phyloP scores from a whole-genome alignment of 2,329 filamentous ascomycete genomes.

The Cladosporium oxysporum region DNA sequence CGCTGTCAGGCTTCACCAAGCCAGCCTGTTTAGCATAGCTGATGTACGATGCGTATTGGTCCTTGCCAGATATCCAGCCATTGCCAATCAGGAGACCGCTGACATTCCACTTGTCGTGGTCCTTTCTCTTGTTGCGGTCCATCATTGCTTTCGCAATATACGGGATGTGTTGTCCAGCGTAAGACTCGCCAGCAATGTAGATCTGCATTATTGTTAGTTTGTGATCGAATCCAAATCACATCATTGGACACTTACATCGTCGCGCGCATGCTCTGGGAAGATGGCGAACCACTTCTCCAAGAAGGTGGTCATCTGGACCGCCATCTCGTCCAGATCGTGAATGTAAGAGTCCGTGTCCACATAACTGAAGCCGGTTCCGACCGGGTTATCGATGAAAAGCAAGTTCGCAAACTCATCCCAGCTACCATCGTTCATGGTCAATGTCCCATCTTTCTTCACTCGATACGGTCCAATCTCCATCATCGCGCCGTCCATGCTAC shows the following conservation, averaged over 20 bases:
- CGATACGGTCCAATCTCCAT: slow-evolving; percentile 97
- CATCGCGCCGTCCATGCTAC: slow-evolving; percentile 92
- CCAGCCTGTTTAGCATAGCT: slow-evolving; percentile 76
- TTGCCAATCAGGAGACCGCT: slow-evolving; percentile 91
- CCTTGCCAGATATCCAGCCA: slow-evolving; percentile 88
- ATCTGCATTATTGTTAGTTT: slow-evolving; percentile 56
- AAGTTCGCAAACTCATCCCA: slow-evolving; percentile 99
- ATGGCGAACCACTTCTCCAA: slow-evolving; percentile 87
- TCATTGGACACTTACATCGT: slow-evolving; percentile 70
- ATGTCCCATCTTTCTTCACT: slow-evolving; percentile 69
- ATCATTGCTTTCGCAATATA: slow-evolving; percentile 93
- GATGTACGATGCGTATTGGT: slow-evolving; percentile 89
- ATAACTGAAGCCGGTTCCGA: slow-evolving; percentile 95
- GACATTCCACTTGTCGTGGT: slow-evolving; percentile 68
- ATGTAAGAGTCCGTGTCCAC: slow-evolving; percentile 87
- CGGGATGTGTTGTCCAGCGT: slow-evolving; percentile 93
- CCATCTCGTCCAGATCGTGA: slow-evolving; percentile 84
- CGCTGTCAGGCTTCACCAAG: slow-evolving; percentile 68
- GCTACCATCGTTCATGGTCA: slow-evolving; percentile 86
- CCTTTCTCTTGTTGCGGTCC: slow-evolving; percentile 69
- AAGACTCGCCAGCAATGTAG: slow-evolving; percentile 94
- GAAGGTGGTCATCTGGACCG: slow-evolving; percentile 81
- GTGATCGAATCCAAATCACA: neutral
- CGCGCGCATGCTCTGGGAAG: slow-evolving; percentile 87
- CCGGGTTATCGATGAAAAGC: slow-evolving; percentile 94